A percentile compares a stretch with the other conserved stretches of the same genome.
Evolutionary conservation across 208 protist species (phyloP).

Genomic region (Crithidia sp.): DNA sequence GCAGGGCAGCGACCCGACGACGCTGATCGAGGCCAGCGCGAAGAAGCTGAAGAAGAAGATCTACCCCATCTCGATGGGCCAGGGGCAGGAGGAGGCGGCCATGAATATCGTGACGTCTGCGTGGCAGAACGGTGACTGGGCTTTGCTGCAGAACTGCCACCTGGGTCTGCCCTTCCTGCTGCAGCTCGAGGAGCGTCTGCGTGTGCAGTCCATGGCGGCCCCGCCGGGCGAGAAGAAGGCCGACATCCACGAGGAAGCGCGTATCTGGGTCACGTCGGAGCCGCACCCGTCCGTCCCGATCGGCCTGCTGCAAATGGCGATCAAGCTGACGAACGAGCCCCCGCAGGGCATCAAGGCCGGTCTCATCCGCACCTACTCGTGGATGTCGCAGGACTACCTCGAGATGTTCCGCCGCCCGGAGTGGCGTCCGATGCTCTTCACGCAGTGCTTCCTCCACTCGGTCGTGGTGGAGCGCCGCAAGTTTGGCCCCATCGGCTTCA

Average conservation of each 20-base stretch:
- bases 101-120: conserved; percentile 89
- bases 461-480: conserved; percentile 97
- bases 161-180: conserved; percentile 93
- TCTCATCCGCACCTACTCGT: conserved; percentile 96
- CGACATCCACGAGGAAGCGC: conserved; percentile 93
- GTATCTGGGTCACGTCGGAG: conserved; percentile 97
- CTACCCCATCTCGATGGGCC: conserved; percentile 98
- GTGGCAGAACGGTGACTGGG: conserved; percentile 94
- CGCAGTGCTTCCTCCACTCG: conserved; percentile 97
- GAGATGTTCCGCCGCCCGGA: conserved; percentile 95
- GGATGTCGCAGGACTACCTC: conserved; percentile 96
- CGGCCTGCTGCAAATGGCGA: conserved; percentile 96
- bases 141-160: conserved; percentile 98
- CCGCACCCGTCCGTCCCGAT: conserved; percentile 95
- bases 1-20: conserved; percentile 97
- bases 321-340: conserved; percentile 99
- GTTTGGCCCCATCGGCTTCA: conserved; percentile 99
- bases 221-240: conserved; percentile 77
- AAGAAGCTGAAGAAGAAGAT: conserved; percentile 96
- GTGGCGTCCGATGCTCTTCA: conserved; percentile 97
- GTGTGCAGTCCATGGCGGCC: conserved; percentile 74
- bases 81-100: conserved; percentile 97
- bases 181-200: conserved; percentile 90
- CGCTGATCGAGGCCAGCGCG: conserved; percentile 93
- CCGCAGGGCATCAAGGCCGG: conserved; percentile 97